Conservation (phyloP, 2,329 filamentous ascomycete genomes). For the Zasmidium cellare region DNA sequence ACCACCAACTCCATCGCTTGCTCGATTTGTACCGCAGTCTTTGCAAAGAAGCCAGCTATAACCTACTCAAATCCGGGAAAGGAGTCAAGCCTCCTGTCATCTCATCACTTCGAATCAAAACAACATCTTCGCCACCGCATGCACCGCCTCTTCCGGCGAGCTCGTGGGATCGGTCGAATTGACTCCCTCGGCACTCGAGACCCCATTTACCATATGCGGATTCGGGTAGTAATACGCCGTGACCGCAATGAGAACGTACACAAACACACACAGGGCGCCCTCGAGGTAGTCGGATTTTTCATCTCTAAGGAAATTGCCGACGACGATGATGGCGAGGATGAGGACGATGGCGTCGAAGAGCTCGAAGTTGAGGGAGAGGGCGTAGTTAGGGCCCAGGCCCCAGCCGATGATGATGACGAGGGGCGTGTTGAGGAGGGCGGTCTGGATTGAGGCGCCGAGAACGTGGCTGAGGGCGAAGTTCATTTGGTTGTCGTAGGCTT, state of each 20-base stretch:
- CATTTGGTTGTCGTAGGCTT: slow-evolving; percentile 75
- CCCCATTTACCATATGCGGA: slow-evolving; percentile 31
- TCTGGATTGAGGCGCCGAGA: slow-evolving; percentile 84
- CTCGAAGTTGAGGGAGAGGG: slow-evolving; percentile 81
- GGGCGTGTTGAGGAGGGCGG: slow-evolving; percentile 82
- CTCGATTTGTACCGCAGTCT: not conserved
- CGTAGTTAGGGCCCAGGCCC: slow-evolving; percentile 61
- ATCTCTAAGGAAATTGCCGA: slow-evolving; percentile 77
- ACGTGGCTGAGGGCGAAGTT: slow-evolving; percentile 85
- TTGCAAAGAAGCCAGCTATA: not conserved
- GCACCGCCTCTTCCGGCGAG: not conserved
- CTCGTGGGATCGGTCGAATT: no score
- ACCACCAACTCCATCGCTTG: not conserved
- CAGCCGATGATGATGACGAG: slow-evolving; percentile 82
- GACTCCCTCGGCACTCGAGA: slow-evolving; percentile 7
- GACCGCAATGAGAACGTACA: slow-evolving; percentile 64
- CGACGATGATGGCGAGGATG: slow-evolving; percentile 71
- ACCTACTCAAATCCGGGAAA: not conserved
- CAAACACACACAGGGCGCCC: slow-evolving; percentile 74
- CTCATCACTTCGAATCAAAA: not conserved
- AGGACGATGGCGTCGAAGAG: slow-evolving; percentile 82
- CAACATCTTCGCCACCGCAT: not conserved
- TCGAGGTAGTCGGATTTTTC: slow-evolving; percentile 90
- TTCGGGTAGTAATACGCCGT: slow-evolving; percentile 63
- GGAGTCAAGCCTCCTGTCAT: not conserved